Base-by-base conservation (phyloP, 257 asterid genomes). In the Forsythia suspensa region DNA sequence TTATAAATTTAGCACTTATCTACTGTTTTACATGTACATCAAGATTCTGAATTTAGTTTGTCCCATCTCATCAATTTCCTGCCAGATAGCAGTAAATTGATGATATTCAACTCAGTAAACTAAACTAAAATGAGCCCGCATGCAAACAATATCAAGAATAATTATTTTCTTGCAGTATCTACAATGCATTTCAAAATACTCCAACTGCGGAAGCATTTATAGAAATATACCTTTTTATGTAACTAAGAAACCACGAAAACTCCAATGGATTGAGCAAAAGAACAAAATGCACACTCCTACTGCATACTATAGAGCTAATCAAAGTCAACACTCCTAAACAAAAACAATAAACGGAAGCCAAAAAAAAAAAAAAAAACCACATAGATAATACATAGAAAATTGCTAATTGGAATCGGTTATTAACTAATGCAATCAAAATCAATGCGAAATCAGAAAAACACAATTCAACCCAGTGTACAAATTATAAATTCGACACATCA, bases 391-490 rank as follows among this genome's bases (percentile, higher is more conserved):
- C 15, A n/a, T 37, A 16, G 29, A 37, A 37, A 18, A 76, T 36
- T 21, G 48, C 73, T 59, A 24, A 24, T 9, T 29, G 16, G 70
- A 7, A 63, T 29, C 40, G 7, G 38, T 63, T 63, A 63, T 29
- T 63, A 63, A 63, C 70, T 38, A 55, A 66, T n/a, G 18, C 66
- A 73, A 77, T 43, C 63, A 65, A 80, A 73, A n/a, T 43, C 79
- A 67, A 71, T 42, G 38, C 74, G 34, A 29, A 29, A 29, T 29
- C 34, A 29, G 34, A 41, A 63, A 76, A 73, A 77, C 76, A 63
- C 29, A 51, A 69, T 61, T 72, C 80, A 44, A 46, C 69, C 16
- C 8, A 38, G 10, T 18, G 3, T 16, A 46, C 36, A 42, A 24
- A 46, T 43, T 5, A 80, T 29, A 42, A 48, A 68, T 20, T 46